Base-by-base conservation (phyloP, 306 rosid species). In the Mimosa pudica region DNA sequence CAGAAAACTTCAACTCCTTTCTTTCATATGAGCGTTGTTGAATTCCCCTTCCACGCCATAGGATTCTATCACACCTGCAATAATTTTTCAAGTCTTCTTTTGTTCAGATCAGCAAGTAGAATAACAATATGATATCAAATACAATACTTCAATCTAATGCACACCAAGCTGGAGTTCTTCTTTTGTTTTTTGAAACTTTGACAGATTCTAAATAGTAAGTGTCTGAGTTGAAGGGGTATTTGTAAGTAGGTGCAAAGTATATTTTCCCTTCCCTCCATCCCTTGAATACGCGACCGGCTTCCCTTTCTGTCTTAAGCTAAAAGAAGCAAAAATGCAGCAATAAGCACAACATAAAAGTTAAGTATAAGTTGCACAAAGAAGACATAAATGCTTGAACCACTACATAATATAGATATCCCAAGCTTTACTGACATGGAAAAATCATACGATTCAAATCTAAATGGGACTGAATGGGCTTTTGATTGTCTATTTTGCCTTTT, bases 131-230 rank as follows among this genome's bases (percentile, higher is more conserved):
- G 7, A 32, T 30, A 10, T 32, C 67, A 62, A 32, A 14, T 30
- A 5, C 12, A 24, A 62, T 62, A 30, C 42, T 62, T 30, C 7
- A 62, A 2, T 3, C 41, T 2, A 2, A 30, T 4, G 32, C 90
- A 55, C 90, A 96, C 99, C 99, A 96, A 55, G 99, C 99, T 4
- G 99, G 99, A 45, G 99, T 96, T 89, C 99, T 89, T 80, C 97
- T 85, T 62, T 96, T 89, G 89, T 87, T 90, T 77, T 89, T 93
- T 9, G 99, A 93, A 78, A 83, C 84, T 76, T 87, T 88, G 5
- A 82, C 75, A 70, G 88, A 96, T 70, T 93, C 97, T 11, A 86
- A 86, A 66, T 93, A 96, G 74, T 87, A 87, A 54, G 83, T 85
- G 86, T 93, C 98, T 7, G 99, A 93, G 81, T 96, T 96, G 77